phyloP scores from a whole-genome alignment of 306 rosid genomes.

The Pachyrhizus erosus region DNA sequence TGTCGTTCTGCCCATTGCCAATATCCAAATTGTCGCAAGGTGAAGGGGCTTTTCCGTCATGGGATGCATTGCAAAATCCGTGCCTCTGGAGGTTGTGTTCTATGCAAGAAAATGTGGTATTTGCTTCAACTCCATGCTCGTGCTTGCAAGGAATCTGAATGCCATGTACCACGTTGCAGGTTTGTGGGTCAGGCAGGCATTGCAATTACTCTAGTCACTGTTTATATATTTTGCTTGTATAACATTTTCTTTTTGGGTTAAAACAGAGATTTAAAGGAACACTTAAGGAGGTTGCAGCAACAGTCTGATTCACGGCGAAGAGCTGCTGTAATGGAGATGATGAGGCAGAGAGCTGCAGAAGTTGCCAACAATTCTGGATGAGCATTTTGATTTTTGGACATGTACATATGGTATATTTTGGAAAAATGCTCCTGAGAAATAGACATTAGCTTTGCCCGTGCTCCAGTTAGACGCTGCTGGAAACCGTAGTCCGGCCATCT shows the following conservation, averaged over 20 bases:
- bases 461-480: slow-evolving; percentile 42
- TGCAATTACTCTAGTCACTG: slow-evolving; percentile 16
- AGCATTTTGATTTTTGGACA: slow-evolving; percentile 38
- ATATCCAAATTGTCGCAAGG: slow-evolving; percentile 97
- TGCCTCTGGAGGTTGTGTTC: slow-evolving; percentile 95
- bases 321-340: slow-evolving; percentile 99
- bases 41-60: slow-evolving; percentile 97
- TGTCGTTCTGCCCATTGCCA: slow-evolving; percentile 91
- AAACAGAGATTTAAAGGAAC: slow-evolving; percentile 92
- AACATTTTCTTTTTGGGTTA: slow-evolving; percentile 9
- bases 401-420: slow-evolving; percentile 48
- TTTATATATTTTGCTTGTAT: background rate
- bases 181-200: slow-evolving; percentile 36
- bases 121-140: slow-evolving; percentile 99
- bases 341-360: slow-evolving; percentile 99
- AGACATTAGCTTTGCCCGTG: slow-evolving; percentile 45
- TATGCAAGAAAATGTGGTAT: slow-evolving; percentile 98
- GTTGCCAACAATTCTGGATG: slow-evolving; percentile 78
- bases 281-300: slow-evolving; percentile 92
- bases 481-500: slow-evolving; percentile 43
- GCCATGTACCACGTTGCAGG: slow-evolving; percentile 99
- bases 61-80: slow-evolving; percentile 92
- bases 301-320: slow-evolving; percentile 96
- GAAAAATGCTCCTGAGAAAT: slow-evolving; percentile 39
- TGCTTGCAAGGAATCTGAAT: slow-evolving; percentile 94